Base-by-base conservation (phyloP, 108 stramenopile species). In the Nitzschia putrida region DNA sequence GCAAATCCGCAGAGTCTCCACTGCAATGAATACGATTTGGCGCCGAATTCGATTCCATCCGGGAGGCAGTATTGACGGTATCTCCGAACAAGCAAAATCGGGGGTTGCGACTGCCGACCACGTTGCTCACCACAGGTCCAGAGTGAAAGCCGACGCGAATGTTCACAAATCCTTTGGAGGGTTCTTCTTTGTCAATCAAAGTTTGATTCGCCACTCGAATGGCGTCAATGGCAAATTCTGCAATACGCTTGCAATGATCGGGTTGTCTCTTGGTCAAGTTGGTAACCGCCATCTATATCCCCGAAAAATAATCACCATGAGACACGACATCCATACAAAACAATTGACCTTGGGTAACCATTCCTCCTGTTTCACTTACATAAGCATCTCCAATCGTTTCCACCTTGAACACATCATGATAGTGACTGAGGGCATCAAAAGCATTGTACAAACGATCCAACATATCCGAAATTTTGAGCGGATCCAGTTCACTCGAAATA, bases 341-440 rank as follows among this genome's bases (percentile, higher is more conserved):
- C 13, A 14, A 54, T 10, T 18, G 29, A 34, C 3, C 29, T 34
- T n/a, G n/a, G n/a, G n/a, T n/a, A n/a, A n/a, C 53, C 25, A 7
- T 24, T 56, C 22, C 5, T 13, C 2, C 55, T 22, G 6, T 1
- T 56, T 58, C 73, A 55, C 74, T 81, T 64, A 84, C 76, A 57
- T 83, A 90, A n/a, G 81, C 80, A 57, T 90, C 89, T 21, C 88
- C 89, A 61, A 90, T 85, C 0, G 85, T 88, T 58, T 92, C 91
- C 7, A 92, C 83, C 60, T 89, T 92, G 76, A 88, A 92, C 3
- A 92, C 83, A 50, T 80, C 78, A 69, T 88, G 83, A 25, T 85
- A 80, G 21, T 70, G 71, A 8, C 84, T 79, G 34, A 90, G 73
- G 6, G 72, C 76, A 67, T 90, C 89, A 64, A 90, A 88, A 26